Conservation (phyloP, 2,329 filamentous ascomycete genomes). For the Zalaria obscura region DNA sequence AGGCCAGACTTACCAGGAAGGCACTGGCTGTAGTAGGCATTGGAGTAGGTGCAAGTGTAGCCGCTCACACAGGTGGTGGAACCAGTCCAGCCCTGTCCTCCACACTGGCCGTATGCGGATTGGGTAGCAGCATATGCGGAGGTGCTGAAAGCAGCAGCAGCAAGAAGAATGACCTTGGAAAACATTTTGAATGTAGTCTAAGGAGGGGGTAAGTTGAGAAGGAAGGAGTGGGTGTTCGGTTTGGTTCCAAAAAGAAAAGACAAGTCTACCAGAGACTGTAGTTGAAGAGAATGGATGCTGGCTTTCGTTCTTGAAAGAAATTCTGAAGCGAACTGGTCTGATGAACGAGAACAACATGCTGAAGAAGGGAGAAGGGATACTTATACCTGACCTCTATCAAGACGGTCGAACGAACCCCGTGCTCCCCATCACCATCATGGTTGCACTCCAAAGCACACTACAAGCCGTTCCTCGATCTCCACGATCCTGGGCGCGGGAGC, state of each 20-base stretch:
- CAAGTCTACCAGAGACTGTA: neutral
- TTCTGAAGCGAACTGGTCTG: neutral
- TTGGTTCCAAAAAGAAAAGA: neutral
- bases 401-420: neutral
- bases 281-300: neutral
- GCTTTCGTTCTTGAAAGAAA: too few relatives aligned
- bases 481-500: neutral
- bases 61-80: conserved; percentile 16
- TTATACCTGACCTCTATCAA: neutral
- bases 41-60: conserved; percentile 13
- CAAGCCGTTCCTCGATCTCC: neutral
- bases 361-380: neutral
- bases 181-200: neutral
- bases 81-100: conserved; percentile 16
- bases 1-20: neutral
- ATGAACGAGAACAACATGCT: neutral
- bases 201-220: neutral
- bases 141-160: neutral
- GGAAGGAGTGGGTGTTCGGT: too few relatives aligned
- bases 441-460: neutral
- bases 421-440: neutral
- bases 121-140: neutral
- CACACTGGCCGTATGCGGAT: conserved; percentile 10
- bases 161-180: neutral
- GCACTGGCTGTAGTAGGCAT: conserved; percentile 16